Percentiles rank a stretch among this genome's conserved stretches.
Evolutionary conservation across 2,329 filamentous ascomycete genomes (phyloP).

Genomic region (Epicoccum sorghinum): DNA sequence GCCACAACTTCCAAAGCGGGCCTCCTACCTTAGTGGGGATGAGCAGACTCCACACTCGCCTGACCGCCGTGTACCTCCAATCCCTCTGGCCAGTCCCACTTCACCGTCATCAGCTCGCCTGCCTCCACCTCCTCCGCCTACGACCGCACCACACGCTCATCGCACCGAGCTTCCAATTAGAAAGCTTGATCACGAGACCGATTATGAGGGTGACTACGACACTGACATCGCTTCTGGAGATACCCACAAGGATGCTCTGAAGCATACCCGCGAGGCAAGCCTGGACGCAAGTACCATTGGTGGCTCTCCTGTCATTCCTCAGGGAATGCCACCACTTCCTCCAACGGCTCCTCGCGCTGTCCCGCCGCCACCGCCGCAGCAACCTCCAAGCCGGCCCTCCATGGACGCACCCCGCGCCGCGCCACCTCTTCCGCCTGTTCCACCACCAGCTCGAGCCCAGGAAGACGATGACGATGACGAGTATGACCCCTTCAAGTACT

Average conservation of each 20-base stretch:
- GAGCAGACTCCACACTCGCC: slow-evolving; percentile 35
- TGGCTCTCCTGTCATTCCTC: slow-evolving; percentile 48
- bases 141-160: slow-evolving; percentile 46
- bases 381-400: slow-evolving; percentile 57
- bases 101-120: slow-evolving; percentile 45
- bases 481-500: slow-evolving; percentile 70
- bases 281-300: slow-evolving; percentile 65
- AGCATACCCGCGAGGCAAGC: slow-evolving; percentile 79
- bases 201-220: slow-evolving; percentile 97
- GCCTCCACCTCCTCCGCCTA: slow-evolving; percentile 57
- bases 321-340: slow-evolving; percentile 44
- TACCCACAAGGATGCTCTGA: slow-evolving; percentile 92
- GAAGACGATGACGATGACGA: slow-evolving; percentile 57
- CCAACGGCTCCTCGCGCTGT: slow-evolving; percentile 50
- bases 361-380: slow-evolving; percentile 62
- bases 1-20: slow-evolving; percentile 42
- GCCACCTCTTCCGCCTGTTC: slow-evolving; percentile 69
- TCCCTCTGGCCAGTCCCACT: slow-evolving; percentile 57
- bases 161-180: slow-evolving; percentile 39
- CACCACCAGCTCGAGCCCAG: slow-evolving; percentile 64
- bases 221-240: slow-evolving; percentile 94
- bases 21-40: slow-evolving; percentile 51
- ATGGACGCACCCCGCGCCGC: slow-evolving; percentile 72
- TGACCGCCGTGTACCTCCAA: slow-evolving; percentile 53
- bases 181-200: slow-evolving; percentile 71